Base-by-base conservation (phyloP, 352 stramenopile genomes). In the Pythium scleroteichum region DNA sequence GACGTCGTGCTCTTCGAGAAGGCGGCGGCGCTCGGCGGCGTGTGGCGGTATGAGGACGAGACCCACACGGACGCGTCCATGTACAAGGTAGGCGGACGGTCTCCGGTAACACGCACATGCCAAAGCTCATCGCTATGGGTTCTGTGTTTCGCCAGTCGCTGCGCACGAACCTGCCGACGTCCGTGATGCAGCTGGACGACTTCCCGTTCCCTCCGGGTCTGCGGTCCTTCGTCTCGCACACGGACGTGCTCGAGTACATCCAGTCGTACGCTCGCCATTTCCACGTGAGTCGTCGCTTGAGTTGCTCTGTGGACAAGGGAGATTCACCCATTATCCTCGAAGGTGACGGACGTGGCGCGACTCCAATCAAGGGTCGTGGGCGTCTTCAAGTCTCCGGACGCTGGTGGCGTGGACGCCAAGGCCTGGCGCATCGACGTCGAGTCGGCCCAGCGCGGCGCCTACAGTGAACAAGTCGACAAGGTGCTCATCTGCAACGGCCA, bases 401-500 rank as follows among this genome's bases (percentile, higher is more conserved):
- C 12, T 14, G 46, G 22, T 24, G 33, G 29, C 8, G 3, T 12
- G 16, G 26, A 39, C 6, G 42, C 29, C 29, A 35, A 35, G 29
- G 29, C 13, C 1, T 87, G 78, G 78, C 76, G 56, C 16, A 72
- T 90, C 53, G 45, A 62, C 32, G 63, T 89, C n/a, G 27, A 59
- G 22, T 79, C 66, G 0, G 22, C 53, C 16, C 66, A 79, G 19
- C 71, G 71, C 16, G 73, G 69, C 1, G 52, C 60, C 9, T 91
- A 93, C 61, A 75, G 71, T n/a, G 84, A 92, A 59, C 40, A 61
- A 0, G 75, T 94, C 13, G 84, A 94, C 76, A 86, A 88, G 38
- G 59, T 94, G 13, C 61, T 94, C 9, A 58, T 94, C 23, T 92
- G 82, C 70, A 92, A 92, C 45, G 84, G 84, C 26, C 84, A 94